Percentiles rank a stretch among this genome's conserved stretches.
phyloP scores from a whole-genome alignment of 495 filamentous ascomycete genomes.

The Podospora anserina region DNA sequence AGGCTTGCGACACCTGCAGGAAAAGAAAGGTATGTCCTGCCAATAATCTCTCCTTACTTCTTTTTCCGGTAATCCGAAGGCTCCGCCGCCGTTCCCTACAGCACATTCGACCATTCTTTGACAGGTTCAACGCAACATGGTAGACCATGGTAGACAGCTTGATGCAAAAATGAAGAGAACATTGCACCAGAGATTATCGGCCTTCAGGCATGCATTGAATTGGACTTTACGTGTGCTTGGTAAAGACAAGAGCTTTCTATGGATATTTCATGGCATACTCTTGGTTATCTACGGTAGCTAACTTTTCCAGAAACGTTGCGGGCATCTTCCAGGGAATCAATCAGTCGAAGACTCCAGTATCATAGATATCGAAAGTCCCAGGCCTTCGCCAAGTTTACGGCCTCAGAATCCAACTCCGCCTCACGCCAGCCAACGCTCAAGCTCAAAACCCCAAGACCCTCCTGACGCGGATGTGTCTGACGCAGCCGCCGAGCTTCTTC shows the following conservation, averaged over 20 bases:
- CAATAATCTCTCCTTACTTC: neutral
- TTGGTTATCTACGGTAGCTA: neutral
- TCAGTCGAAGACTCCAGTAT: neutral
- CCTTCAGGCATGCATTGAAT: no score
- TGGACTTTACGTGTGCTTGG: no score
- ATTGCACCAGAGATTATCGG: no score
- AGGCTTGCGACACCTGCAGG: constrained; percentile 46
- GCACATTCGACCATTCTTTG: no score
- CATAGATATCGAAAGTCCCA: neutral
- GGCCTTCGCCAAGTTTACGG: neutral
- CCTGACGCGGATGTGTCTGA: constrained; percentile 24
- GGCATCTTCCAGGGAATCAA: constrained; percentile 11
- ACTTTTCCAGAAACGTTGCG: constrained; percentile 23
- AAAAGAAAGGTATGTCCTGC: constrained; percentile 38
- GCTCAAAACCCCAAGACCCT: neutral
- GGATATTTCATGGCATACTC: no score
- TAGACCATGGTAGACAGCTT: no score
- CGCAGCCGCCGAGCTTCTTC: constrained; percentile 27
- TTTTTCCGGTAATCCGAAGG: neutral
- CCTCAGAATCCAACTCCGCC: neutral
- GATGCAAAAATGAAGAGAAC: no score
- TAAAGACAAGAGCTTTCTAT: no score
- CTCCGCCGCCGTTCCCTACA: neutral
- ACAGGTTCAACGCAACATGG: no score
- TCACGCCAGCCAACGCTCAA: neutral